Percentiles rank a stretch among this genome's conserved stretches.
Evolutionary conservation across 768 basidiomycete genomes (phyloP).

Genomic region (Paxillus involutus): DNA sequence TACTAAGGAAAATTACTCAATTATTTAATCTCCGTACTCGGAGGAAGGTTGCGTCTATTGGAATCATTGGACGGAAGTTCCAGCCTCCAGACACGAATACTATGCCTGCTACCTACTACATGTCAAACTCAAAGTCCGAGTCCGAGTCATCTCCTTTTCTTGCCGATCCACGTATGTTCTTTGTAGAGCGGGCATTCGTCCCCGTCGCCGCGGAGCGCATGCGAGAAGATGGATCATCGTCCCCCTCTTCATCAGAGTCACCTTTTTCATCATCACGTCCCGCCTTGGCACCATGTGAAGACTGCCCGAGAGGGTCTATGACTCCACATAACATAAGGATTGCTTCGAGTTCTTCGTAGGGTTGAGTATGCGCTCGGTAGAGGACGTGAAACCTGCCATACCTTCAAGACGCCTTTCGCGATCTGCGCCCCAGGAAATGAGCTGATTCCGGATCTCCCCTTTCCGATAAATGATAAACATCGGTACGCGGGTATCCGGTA

Average conservation of each 20-base stretch:
- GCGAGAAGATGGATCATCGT: slow-evolving; percentile 48
- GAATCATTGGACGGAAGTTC: not conserved
- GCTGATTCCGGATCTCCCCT: slow-evolving; percentile 87
- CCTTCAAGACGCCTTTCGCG: slow-evolving; percentile 77
- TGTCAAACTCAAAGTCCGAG: slow-evolving; percentile 75
- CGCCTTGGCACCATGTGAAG: slow-evolving; percentile 23
- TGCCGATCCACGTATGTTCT: slow-evolving; percentile 51
- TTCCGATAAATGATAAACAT: slow-evolving; percentile 92
- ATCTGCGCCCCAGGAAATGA: slow-evolving; percentile 83
- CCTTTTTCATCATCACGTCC: slow-evolving; percentile 36
- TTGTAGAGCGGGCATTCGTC: slow-evolving; percentile 49
- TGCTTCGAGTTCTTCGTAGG: slow-evolving; percentile 63
- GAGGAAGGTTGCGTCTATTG: not conserved
- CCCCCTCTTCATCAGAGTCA: slow-evolving; percentile 46
- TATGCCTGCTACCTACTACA: slow-evolving; percentile 47
- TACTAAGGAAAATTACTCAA: no score
- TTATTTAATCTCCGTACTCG: no score
- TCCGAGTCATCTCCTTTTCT: slow-evolving; percentile 71
- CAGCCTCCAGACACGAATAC: not conserved
- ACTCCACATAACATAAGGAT: slow-evolving; percentile 64
- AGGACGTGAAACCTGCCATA: slow-evolving; percentile 30
- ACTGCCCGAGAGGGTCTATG: slow-evolving; percentile 56
- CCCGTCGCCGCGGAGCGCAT: slow-evolving; percentile 58
- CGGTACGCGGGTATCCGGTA: slow-evolving; percentile 87
- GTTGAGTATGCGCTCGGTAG: slow-evolving; percentile 7